phyloP scores from a whole-genome alignment of 2,329 filamentous ascomycete species.

The Exophiala bonariae region DNA sequence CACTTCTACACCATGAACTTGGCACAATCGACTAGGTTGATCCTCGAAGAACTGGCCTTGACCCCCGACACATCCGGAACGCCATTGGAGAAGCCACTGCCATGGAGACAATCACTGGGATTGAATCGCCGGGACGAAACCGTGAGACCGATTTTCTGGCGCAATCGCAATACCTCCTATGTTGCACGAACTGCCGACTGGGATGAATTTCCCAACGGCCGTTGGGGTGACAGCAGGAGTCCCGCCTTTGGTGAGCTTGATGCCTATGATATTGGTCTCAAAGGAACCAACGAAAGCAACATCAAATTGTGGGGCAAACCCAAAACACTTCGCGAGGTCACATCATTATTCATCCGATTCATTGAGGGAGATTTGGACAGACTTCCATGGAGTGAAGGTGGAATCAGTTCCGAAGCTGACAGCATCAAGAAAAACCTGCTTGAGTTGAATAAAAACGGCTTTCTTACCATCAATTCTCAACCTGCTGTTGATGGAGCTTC shows the following conservation, averaged over 20 bases:
- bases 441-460: slow-evolving; percentile 77
- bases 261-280: slow-evolving; percentile 88
- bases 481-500: slow-evolving; percentile 89
- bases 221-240: slow-evolving; percentile 96
- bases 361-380: slow-evolving; percentile 77
- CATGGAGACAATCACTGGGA: slow-evolving; percentile 93
- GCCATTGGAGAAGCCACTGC: slow-evolving; percentile 83
- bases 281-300: slow-evolving; percentile 93
- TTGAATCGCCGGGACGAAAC: slow-evolving; percentile 88
- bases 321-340: slow-evolving; percentile 74
- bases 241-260: slow-evolving; percentile 95
- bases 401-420: slow-evolving; percentile 80
- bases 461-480: slow-evolving; percentile 96
- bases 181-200: slow-evolving; percentile 94
- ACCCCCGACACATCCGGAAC: slow-evolving; percentile 70
- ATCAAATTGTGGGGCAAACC: slow-evolving; percentile 93
- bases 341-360: slow-evolving; percentile 81
- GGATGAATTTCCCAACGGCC: slow-evolving; percentile 98
- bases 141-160: slow-evolving; percentile 97
- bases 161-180: slow-evolving; percentile 94
- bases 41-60: slow-evolving; percentile 85
- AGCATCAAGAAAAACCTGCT: slow-evolving; percentile 75
- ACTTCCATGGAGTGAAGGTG: slow-evolving; percentile 90
- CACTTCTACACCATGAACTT: slow-evolving; percentile 99
- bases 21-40: slow-evolving; percentile 88